phyloP scores from a whole-genome alignment of 768 basidiomycete genomes.

The Boletus coccyginus region DNA sequence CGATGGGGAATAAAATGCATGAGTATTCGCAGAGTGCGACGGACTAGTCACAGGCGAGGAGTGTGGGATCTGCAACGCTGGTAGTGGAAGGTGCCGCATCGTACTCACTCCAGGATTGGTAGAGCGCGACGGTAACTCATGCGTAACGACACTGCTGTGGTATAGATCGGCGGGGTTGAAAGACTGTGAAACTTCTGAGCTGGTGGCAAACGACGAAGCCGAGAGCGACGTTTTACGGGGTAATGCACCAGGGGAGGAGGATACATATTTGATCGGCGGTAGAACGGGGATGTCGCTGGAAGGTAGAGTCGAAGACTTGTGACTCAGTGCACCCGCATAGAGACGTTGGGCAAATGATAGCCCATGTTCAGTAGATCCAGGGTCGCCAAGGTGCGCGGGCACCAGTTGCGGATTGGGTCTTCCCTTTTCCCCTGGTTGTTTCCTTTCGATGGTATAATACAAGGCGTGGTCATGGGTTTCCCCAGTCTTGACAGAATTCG shows the following conservation, averaged over 20 bases:
- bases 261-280: not conserved
- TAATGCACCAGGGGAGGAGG: not conserved
- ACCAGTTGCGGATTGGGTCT: not conserved
- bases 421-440: conserved; percentile 4
- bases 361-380: conserved; percentile 14
- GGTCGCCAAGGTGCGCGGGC: not conserved
- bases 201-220: conserved; percentile 1
- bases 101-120: not conserved
- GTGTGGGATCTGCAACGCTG: not conserved
- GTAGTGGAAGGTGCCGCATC: not conserved
- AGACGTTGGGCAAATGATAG: conserved; percentile 41
- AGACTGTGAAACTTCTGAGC: not conserved
- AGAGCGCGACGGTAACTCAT: conserved; percentile 3
- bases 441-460: conserved; percentile 19
- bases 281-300: conserved; percentile 2
- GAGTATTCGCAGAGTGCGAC: not conserved
- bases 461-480: conserved; percentile 8
- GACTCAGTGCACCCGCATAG: conserved; percentile 39
- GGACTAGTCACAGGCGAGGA: not conserved
- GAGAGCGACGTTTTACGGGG: conserved; percentile 7
- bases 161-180: conserved; percentile 18
- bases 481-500: conserved; percentile 9
- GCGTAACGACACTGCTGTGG: conserved; percentile 9
- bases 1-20: not conserved
- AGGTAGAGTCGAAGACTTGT: conserved; percentile 8